These are phyloP conservation scores for Austroboletus novae-zelandiae DNA, from an alignment of 1,284 basidiomycete genomes.

Conservation along the genomic window DNA sequence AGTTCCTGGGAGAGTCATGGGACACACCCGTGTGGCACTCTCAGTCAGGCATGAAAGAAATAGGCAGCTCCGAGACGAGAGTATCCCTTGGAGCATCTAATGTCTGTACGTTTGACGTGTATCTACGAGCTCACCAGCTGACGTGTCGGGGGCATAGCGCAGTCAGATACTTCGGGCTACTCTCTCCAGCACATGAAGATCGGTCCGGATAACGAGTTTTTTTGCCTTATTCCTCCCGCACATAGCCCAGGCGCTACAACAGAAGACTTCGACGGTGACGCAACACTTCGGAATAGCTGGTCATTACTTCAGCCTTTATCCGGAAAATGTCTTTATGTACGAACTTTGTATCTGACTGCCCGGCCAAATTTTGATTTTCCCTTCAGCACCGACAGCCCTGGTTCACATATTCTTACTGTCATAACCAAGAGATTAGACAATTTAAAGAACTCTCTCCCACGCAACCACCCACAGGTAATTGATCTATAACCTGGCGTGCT, in stretches of 20 bases:
- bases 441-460: constrained; percentile 70
- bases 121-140: constrained; percentile 11
- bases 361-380: constrained; percentile 14
- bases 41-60: constrained; percentile 47
- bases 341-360: constrained; percentile 33
- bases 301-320: constrained; percentile 72
- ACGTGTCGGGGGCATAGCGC: constrained; percentile 12
- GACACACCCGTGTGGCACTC: constrained; percentile 39
- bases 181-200: constrained; percentile 71
- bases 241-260: constrained; percentile 44
- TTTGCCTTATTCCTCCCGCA: constrained; percentile 73
- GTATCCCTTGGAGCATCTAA: constrained; percentile 18
- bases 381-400: constrained; percentile 78
- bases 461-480: constrained; percentile 63
- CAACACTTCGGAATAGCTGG: constrained; percentile 72
- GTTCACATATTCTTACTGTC: constrained; percentile 97
- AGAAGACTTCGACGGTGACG: constrained; percentile 55
- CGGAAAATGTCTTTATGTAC: constrained; percentile 78
- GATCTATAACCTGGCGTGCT: constrained; percentile 19
- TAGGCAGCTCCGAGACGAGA: constrained; percentile 48
- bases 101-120: constrained; percentile 30
- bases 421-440: constrained; percentile 85
- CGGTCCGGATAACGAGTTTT: constrained; percentile 61
- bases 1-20: constrained; percentile 73
- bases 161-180: constrained; percentile 30